A percentile compares a stretch with the other conserved stretches of the same genome.
Evolutionary conservation across 768 basidiomycete species (phyloP).

Genomic region (Cyclocybe cylindracea): DNA sequence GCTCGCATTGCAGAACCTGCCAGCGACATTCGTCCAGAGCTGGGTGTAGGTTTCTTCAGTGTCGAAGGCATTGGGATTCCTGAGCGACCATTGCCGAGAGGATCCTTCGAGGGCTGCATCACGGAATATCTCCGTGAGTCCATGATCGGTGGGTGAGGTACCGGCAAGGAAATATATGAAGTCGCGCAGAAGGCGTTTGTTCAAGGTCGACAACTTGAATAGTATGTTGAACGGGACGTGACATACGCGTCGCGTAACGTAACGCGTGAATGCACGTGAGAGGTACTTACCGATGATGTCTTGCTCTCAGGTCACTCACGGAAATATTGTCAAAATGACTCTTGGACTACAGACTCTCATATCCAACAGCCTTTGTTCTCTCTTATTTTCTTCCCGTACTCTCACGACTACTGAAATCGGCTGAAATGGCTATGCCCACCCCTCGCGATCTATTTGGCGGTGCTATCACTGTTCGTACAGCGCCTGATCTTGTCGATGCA

Average conservation of each 20-base stretch:
- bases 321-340: too few species aligned
- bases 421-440: slow-evolving; percentile 17
- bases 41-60: slow-evolving; percentile 66
- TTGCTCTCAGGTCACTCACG: too few species aligned
- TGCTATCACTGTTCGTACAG: slow-evolving; percentile 68
- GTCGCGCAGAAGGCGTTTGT: neutral
- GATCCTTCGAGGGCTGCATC: slow-evolving; percentile 54
- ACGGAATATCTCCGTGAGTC: slow-evolving; percentile 58
- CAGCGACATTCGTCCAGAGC: slow-evolving; percentile 60
- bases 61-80: slow-evolving; percentile 77
- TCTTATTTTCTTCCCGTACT: neutral
- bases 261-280: neutral
- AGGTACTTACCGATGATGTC: neutral
- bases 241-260: slow-evolving; percentile 31
- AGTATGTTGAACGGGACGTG: slow-evolving; percentile 13
- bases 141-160: slow-evolving; percentile 27
- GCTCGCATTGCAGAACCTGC: slow-evolving; percentile 74
- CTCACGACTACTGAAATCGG: neutral
- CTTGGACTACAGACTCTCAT: too few species aligned
- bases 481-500: slow-evolving; percentile 69
- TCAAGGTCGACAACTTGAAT: slow-evolving; percentile 1
- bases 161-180: too few species aligned
- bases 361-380: neutral
- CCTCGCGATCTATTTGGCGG: slow-evolving; percentile 78
- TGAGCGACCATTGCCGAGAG: slow-evolving; percentile 54